Percentiles rank a stretch among this genome's conserved stretches.
These are phyloP conservation scores for Lepiota brunneoincarnata DNA, from an alignment of 768 basidiomycete species.

Conservation along the genomic window DNA sequence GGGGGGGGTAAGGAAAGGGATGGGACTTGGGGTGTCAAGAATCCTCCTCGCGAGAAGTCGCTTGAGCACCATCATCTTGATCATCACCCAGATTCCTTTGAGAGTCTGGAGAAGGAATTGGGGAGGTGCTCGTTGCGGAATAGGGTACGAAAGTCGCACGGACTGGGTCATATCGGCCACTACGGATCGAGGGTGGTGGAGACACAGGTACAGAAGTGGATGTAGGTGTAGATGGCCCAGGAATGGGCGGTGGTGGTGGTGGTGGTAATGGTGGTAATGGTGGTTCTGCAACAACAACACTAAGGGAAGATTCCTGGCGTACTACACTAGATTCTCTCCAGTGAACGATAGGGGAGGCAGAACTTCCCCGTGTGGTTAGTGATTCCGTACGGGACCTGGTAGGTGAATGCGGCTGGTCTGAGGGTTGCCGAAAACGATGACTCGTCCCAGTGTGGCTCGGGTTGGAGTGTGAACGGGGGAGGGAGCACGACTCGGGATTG, in stretches of 20 bases:
- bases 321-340: slow-evolving; percentile 17
- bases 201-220: slow-evolving; percentile 16
- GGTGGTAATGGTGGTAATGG: slow-evolving; percentile 1
- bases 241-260: slow-evolving; percentile 19
- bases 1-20: too few relatives aligned
- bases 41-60: slow-evolving; percentile 3
- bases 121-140: slow-evolving; percentile 7
- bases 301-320: slow-evolving; percentile 15
- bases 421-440: slow-evolving; percentile 35
- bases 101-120: slow-evolving; percentile 6
- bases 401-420: slow-evolving; percentile 30
- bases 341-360: slow-evolving; percentile 20
- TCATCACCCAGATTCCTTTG: slow-evolving; percentile 14
- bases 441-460: slow-evolving; percentile 63
- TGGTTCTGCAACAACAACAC: slow-evolving; percentile 2
- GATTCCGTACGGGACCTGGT: slow-evolving; percentile 33
- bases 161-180: slow-evolving; percentile 52
- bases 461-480: slow-evolving; percentile 67
- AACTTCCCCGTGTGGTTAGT: slow-evolving; percentile 26
- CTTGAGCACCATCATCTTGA: slow-evolving; percentile 6
- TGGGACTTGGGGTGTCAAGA: neutral
- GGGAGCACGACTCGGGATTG: slow-evolving; percentile 30
- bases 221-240: slow-evolving; percentile 14
- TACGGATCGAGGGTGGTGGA: slow-evolving; percentile 27
- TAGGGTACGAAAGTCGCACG: slow-evolving; percentile 42